These are phyloP conservation scores for Eutrema japonicum DNA, from an alignment of 345 rosid species.

Conservation along the genomic window DNA sequence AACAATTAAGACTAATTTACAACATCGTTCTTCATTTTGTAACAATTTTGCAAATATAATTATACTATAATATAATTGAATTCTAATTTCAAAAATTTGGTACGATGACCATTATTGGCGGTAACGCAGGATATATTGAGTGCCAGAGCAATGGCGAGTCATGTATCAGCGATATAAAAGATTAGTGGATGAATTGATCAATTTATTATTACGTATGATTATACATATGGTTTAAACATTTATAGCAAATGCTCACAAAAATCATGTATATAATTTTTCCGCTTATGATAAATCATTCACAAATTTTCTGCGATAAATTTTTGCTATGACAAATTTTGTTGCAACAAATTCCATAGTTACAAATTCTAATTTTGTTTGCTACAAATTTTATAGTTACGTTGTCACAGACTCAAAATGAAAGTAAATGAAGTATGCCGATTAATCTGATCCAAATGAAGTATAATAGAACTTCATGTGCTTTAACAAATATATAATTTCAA, in stretches of 20 bases:
- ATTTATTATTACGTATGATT: background rate
- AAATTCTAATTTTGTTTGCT: background rate
- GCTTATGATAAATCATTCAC: background rate
- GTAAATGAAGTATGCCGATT: background rate
- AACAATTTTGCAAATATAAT: background rate
- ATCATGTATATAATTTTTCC: background rate
- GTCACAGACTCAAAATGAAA: no score
- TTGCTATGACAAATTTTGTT: background rate
- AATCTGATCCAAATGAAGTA: background rate
- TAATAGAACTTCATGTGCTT: background rate
- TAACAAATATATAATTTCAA: background rate
- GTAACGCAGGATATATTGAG: background rate
- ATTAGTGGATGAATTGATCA: background rate
- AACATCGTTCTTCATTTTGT: background rate
- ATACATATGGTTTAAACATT: background rate
- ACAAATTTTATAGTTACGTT: background rate
- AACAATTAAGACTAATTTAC: background rate
- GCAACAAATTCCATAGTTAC: background rate
- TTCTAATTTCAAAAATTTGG: background rate
- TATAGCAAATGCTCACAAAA: background rate
- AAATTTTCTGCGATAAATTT: background rate
- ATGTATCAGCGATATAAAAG: background rate
- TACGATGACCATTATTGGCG: background rate
- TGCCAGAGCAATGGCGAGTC: background rate
- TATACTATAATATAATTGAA: background rate